Evolutionary conservation across 2,329 filamentous ascomycete species (phyloP), one percentile per base, ranked within the genome.

Genomic region (Pezicula carpinea): DNA sequence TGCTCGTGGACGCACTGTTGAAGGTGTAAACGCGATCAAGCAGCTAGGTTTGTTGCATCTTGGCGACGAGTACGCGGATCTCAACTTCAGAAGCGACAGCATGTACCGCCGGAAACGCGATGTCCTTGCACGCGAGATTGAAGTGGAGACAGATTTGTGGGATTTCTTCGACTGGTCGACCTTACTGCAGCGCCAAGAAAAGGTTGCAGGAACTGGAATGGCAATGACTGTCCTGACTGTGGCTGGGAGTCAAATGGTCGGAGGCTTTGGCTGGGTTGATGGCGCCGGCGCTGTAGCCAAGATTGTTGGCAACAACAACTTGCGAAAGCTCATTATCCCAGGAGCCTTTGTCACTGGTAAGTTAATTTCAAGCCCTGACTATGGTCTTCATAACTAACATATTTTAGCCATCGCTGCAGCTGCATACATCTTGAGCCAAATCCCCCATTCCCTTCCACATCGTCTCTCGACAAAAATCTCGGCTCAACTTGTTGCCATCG

Each of bases 31-130:
- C 55, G 77, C 83, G 32, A 95, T 97, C 67, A 95, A 95, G 64
- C 85, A 89, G 56, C 77, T 97, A 1, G 93, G 93, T 21, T 73
- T 97, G 14, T 66, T 92, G 31, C 92, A 99, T 64, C 80, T 97
- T 5, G 92, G 92, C 8, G 83, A 93, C 58, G 86, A 92, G 58
- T 95, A 92, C 58, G 78, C 86, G 18, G 86, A 91, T 57, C 80
- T 96, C 39, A 88, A 82, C 56, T 96, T 99, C 81, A 82, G 87
- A 23, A 82, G 89, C 1, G 90, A 96, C 58, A 82, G 91, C 63
- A 97, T 99, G 93, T 99, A 97, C 74, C 83, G 82, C 50, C 83
- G 88, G 52, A 86, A 86, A 60, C 80, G 83, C 50, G 89, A 99
- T 64, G 80, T 82, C 2, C 72, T 96, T 34, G 90, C 89, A 5